These are phyloP conservation scores for Suillus bovinus DNA, from an alignment of 768 basidiomycete genomes.

Conservation along the genomic window DNA sequence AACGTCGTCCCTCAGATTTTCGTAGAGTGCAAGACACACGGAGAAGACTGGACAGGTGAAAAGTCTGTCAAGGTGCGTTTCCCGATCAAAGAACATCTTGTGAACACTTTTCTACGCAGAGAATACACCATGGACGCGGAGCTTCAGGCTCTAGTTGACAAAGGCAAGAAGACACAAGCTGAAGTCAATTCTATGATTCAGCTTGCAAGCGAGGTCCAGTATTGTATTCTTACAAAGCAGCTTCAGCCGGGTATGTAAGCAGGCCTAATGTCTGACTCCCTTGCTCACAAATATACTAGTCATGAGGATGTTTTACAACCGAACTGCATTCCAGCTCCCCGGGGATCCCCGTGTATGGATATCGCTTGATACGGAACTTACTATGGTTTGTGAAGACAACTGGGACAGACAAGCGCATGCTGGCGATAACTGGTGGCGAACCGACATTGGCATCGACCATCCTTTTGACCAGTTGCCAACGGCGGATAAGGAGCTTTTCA, in stretches of 20 bases:
- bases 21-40: constrained; percentile 87
- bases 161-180: constrained; percentile 81
- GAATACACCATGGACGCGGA: constrained; percentile 93
- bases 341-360: constrained; percentile 89
- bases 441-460: constrained; percentile 70
- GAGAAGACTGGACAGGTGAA: constrained; percentile 99
- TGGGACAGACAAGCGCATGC: constrained; percentile 94
- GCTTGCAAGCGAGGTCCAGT: constrained; percentile 96
- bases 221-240: constrained; percentile 78
- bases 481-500: constrained; percentile 92
- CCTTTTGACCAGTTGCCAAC: constrained; percentile 62
- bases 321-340: constrained; percentile 98
- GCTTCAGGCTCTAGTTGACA: constrained; percentile 76
- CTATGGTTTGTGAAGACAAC: constrained; percentile 93
- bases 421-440: constrained; percentile 90
- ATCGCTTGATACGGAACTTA: constrained; percentile 94
- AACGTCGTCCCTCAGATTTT: constrained; percentile 60
- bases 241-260: constrained; percentile 71
- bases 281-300: constrained; percentile 45
- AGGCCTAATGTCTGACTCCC: background rate
- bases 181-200: constrained; percentile 95
- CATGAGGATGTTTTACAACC: constrained; percentile 96
- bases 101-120: constrained; percentile 90
- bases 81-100: constrained; percentile 89
- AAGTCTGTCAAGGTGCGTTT: constrained; percentile 98